phyloP scores from a whole-genome alignment of 2,329 filamentous ascomycete genomes.

The Byssochlamys sp. region DNA sequence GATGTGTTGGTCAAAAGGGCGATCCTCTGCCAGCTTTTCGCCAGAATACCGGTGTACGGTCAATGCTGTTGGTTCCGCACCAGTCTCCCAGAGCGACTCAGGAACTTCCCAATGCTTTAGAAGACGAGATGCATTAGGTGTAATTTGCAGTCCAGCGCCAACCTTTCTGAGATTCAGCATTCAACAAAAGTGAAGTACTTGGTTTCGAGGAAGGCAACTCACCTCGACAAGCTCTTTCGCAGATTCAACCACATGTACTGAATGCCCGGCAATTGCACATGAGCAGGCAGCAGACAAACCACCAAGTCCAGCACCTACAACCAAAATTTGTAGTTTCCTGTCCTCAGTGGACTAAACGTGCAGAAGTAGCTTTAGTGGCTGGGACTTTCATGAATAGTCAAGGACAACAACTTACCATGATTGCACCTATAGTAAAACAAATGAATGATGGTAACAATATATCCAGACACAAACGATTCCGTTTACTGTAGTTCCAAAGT shows the following conservation, averaged over 20 bases:
- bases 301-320: background rate
- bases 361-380: background rate
- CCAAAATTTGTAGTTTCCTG: background rate
- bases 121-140: background rate
- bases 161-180: background rate
- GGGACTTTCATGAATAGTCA: background rate
- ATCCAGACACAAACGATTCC: background rate
- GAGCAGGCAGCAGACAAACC: background rate
- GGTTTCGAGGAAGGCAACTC: background rate
- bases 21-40: constrained; percentile 35
- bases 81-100: constrained; percentile 16
- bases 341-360: background rate
- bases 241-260: background rate
- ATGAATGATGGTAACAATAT: background rate
- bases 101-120: constrained; percentile 8
- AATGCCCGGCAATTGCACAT: background rate
- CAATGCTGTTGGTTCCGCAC: constrained; percentile 22
- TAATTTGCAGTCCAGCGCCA: background rate
- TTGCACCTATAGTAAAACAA: background rate
- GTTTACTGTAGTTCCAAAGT: background rate
- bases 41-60: constrained; percentile 28
- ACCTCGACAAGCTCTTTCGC: background rate
- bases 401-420: background rate
- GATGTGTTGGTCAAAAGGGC: constrained; percentile 46
- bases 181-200: background rate